Percentiles rank a stretch among this genome's conserved stretches.
phyloP scores from a whole-genome alignment of 495 filamentous ascomycete genomes.

The Achaetomiella virescens region DNA sequence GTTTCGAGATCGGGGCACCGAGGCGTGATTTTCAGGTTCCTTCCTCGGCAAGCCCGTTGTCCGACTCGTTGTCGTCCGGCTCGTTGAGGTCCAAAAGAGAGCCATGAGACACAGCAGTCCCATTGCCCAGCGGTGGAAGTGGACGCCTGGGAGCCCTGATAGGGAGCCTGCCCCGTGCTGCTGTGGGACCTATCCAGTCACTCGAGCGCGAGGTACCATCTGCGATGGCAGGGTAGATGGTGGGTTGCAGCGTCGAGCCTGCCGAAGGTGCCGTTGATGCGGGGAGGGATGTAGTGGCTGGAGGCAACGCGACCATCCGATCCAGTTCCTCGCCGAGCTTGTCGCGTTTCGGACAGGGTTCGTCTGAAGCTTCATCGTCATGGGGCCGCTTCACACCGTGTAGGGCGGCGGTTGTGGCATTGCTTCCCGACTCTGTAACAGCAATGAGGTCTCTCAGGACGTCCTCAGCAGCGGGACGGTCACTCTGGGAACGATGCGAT shows the following conservation, averaged over 20 bases:
- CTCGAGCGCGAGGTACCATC: background rate
- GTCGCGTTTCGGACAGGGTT: constrained; percentile 26
- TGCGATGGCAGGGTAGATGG: background rate
- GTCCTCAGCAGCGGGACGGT: constrained; percentile 17
- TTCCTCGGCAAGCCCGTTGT: background rate
- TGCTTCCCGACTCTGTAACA: constrained; percentile 1
- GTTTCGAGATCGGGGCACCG: too few species aligned
- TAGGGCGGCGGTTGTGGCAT: background rate
- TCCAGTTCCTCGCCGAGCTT: constrained; percentile 26
- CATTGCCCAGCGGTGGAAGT: background rate
- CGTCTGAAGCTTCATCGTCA: constrained; percentile 17
- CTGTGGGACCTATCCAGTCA: background rate
- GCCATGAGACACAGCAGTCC: background rate
- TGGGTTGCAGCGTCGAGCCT: background rate
- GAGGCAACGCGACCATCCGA: constrained; percentile 4
- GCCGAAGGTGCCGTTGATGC: background rate
- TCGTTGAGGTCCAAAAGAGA: background rate
- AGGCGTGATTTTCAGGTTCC: background rate
- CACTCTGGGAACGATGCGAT: constrained; percentile 7
- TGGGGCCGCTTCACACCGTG: constrained; percentile 22
- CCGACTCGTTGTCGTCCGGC: background rate
- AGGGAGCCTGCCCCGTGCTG: background rate
- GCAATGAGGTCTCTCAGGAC: constrained; percentile 23
- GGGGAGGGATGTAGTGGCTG: background rate
- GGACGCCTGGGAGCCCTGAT: background rate